Conservation (phyloP, 192 early-diverging fungal species). For the Coemansia sp. region DNA sequence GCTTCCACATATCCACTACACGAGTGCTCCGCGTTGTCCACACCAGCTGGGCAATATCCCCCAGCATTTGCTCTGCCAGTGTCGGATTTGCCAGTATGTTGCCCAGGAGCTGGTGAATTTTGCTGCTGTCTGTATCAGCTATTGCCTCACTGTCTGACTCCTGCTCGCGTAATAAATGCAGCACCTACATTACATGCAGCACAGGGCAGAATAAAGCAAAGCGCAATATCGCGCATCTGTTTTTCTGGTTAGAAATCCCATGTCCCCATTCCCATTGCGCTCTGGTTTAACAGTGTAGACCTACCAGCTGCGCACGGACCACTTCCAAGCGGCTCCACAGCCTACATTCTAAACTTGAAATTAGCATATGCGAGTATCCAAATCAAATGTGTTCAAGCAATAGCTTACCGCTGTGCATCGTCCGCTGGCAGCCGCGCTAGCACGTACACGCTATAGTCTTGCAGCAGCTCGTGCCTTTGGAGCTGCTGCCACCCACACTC, state of each 20-base stretch:
- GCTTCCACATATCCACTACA: slow-evolving; percentile 32
- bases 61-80: slow-evolving; percentile 18
- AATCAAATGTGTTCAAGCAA: neutral
- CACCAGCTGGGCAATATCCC: slow-evolving; percentile 32
- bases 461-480: slow-evolving; percentile 20
- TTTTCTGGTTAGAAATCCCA: slow-evolving; percentile 3
- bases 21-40: slow-evolving; percentile 24
- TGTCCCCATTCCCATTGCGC: neutral
- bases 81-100: slow-evolving; percentile 13
- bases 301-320: slow-evolving; percentile 40
- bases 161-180: slow-evolving; percentile 30
- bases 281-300: neutral
- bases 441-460: slow-evolving; percentile 14
- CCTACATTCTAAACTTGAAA: slow-evolving; percentile 13
- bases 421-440: slow-evolving; percentile 7
- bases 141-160: slow-evolving; percentile 1
- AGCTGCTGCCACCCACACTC: slow-evolving; percentile 32
- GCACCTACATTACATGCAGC: slow-evolving; percentile 27
- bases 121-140: neutral
- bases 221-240: neutral
- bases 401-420: slow-evolving; percentile 23
- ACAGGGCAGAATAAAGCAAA: neutral
- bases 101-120: slow-evolving; percentile 11
- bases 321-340: slow-evolving; percentile 26
- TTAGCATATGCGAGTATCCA: neutral